Evolutionary conservation across 352 stramenopile species (phyloP).

Genomic region (Phytophthora constricta): DNA sequence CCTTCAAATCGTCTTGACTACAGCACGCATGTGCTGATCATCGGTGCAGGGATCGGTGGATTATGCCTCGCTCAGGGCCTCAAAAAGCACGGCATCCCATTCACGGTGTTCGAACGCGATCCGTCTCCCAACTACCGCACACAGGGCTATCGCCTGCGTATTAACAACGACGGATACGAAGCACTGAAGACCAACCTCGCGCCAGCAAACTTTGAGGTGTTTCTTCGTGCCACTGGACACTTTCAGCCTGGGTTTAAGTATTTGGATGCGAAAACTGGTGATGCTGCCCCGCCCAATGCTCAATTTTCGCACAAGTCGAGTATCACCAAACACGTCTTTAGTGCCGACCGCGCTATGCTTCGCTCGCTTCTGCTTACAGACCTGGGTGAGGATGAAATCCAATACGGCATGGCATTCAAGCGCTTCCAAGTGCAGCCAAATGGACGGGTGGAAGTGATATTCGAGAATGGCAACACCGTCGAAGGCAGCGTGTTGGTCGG

Average conservation of each 20-base stretch:
- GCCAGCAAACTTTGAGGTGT: slow-evolving; percentile 59
- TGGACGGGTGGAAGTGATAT: slow-evolving; percentile 54
- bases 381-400: slow-evolving; percentile 55
- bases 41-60: slow-evolving; percentile 63
- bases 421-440: slow-evolving; percentile 49
- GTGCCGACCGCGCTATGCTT: slow-evolving; percentile 54
- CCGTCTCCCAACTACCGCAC: slow-evolving; percentile 66
- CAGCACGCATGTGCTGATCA: slow-evolving; percentile 47
- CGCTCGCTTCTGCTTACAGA: slow-evolving; percentile 54
- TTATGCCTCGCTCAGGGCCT: slow-evolving; percentile 69
- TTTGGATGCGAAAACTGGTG: slow-evolving; percentile 49
- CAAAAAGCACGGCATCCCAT: slow-evolving; percentile 63
- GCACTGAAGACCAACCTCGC: slow-evolving; percentile 58
- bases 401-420: slow-evolving; percentile 68
- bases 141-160: slow-evolving; percentile 67
- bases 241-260: slow-evolving; percentile 61
- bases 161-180: slow-evolving; percentile 66
- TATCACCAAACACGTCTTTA: slow-evolving; percentile 48
- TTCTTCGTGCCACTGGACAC: slow-evolving; percentile 56
- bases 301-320: slow-evolving; percentile 36
- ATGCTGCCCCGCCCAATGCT: slow-evolving; percentile 17
- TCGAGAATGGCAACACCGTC: slow-evolving; percentile 57
- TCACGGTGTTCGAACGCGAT: slow-evolving; percentile 74
- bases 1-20: slow-evolving; percentile 30
- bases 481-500: slow-evolving; percentile 60